phyloP scores from a whole-genome alignment of 2,329 filamentous ascomycete species.

The Scolecobasidium constrictum region DNA sequence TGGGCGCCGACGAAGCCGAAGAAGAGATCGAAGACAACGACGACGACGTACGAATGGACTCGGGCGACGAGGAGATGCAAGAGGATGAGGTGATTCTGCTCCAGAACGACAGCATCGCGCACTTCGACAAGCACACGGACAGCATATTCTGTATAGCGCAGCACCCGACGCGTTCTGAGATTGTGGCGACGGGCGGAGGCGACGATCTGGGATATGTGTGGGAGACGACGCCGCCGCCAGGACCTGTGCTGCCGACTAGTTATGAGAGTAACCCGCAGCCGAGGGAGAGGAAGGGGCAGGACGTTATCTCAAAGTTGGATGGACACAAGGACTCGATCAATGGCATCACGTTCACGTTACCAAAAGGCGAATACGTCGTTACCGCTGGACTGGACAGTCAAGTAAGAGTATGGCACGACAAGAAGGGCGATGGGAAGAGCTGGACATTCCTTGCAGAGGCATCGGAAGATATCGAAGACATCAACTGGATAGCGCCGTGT shows the following conservation, averaged over 20 bases:
- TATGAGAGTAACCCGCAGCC: conserved; percentile 58
- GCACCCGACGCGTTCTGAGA: conserved; percentile 66
- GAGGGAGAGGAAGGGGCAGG: conserved; percentile 44
- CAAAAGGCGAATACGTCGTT: conserved; percentile 72
- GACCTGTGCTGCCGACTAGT: conserved; percentile 64
- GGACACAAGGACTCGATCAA: conserved; percentile 90
- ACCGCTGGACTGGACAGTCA: conserved; percentile 81
- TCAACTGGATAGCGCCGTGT: conserved; percentile 80
- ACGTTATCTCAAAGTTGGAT: conserved; percentile 63
- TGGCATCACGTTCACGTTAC: conserved; percentile 71
- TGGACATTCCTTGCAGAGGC: conserved; percentile 64
- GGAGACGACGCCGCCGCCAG: conserved; percentile 54
- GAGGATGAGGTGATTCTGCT: conserved; percentile 58
- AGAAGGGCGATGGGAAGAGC: conserved; percentile 30
- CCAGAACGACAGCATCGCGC: conserved; percentile 84
- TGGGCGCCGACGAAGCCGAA: conserved; percentile 65
- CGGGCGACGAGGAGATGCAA: conserved; percentile 51
- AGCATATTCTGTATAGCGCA: conserved; percentile 92
- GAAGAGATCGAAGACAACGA: conserved; percentile 66
- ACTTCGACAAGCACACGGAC: conserved; percentile 85
- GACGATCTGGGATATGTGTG: conserved; percentile 82
- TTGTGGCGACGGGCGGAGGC: conserved; percentile 80
- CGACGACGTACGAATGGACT: conserved; percentile 72
- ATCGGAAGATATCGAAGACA: conserved; percentile 76
- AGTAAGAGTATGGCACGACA: conserved; percentile 57